Percentiles rank a stretch among this genome's conserved stretches.
These are phyloP conservation scores for Trypanosoma platydactyli DNA, from an alignment of 208 protist species.

Conservation along the genomic window DNA sequence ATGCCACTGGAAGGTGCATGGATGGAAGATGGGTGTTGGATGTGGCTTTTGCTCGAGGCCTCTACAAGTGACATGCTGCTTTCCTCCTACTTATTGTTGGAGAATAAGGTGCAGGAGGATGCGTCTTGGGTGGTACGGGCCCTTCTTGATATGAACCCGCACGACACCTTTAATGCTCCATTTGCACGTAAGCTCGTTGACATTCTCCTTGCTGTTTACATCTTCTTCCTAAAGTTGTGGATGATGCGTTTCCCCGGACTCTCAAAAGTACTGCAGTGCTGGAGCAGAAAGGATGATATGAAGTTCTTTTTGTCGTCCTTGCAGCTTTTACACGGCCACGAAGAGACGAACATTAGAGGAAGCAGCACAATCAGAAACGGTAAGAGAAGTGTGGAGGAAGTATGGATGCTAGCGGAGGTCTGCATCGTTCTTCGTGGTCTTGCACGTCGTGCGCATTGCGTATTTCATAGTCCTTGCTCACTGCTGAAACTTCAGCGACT, in stretches of 20 bases:
- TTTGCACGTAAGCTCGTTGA: conserved; percentile 14
- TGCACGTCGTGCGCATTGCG: neutral
- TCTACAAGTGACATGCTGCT: conserved; percentile 3
- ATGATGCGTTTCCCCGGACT: conserved; percentile 19
- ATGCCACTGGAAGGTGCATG: too few species aligned
- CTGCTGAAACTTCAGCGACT: conserved; percentile 10
- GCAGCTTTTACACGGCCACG: neutral
- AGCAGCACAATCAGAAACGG: too few species aligned
- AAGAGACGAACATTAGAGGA: too few species aligned
- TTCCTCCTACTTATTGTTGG: too few species aligned
- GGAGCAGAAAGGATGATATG: neutral
- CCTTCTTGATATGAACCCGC: conserved; percentile 22
- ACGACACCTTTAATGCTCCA: conserved; percentile 11
- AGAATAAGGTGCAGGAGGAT: neutral
- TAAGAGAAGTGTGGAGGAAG: neutral
- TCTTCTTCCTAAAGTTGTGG: conserved; percentile 30
- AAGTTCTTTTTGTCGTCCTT: neutral
- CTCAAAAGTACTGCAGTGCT: neutral
- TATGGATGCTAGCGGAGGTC: conserved; percentile 2
- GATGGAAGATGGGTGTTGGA: conserved; percentile 35
- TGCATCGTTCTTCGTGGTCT: conserved; percentile 16
- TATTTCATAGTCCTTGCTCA: neutral
- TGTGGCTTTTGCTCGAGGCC: conserved; percentile 43
- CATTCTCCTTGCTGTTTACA: conserved; percentile 4
- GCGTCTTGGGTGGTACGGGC: conserved; percentile 18